Percentiles rank a stretch among this genome's conserved stretches.
phyloP scores from a whole-genome alignment of 2,329 filamentous ascomycete species.

The Colletotrichum lupini region DNA sequence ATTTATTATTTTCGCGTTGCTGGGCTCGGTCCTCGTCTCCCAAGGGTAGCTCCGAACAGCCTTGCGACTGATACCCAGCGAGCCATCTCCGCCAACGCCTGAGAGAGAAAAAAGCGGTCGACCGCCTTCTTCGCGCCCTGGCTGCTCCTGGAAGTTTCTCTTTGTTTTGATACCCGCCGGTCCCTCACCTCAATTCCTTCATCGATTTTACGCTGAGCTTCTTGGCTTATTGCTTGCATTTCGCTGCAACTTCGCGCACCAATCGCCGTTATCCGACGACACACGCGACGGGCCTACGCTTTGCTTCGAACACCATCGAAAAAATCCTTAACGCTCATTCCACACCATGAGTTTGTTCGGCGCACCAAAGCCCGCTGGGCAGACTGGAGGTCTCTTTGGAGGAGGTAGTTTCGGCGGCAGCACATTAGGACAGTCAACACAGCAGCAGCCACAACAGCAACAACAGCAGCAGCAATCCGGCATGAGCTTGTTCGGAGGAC shows the following conservation, averaged over 20 bases:
- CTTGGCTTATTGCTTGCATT: slow-evolving; percentile 18
- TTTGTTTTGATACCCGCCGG: slow-evolving; percentile 21
- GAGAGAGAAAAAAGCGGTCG: neutral
- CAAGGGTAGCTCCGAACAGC: slow-evolving; percentile 23
- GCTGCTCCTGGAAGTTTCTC: neutral
- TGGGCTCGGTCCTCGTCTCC: neutral
- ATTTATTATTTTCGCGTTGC: slow-evolving; percentile 38
- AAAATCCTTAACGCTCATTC: slow-evolving; percentile 35
- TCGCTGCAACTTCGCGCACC: slow-evolving; percentile 19
- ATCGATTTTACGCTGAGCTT: slow-evolving; percentile 23
- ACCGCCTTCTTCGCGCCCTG: neutral
- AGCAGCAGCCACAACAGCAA: slow-evolving; percentile 45
- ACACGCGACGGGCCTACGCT: neutral
- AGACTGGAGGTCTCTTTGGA: slow-evolving; percentile 35
- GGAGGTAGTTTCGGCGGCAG: slow-evolving; percentile 46
- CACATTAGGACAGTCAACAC: slow-evolving; percentile 49
- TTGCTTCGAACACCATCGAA: neutral
- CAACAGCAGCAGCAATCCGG: slow-evolving; percentile 43
- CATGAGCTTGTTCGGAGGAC: slow-evolving; percentile 52
- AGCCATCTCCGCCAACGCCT: neutral
- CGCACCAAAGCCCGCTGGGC: slow-evolving; percentile 48
- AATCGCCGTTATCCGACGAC: neutral
- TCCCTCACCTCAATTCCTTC: neutral
- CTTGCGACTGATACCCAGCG: slow-evolving; percentile 15
- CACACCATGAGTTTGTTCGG: slow-evolving; percentile 51